These are phyloP conservation scores for Pseudogymnoascus sp. DNA, from an alignment of 2,329 filamentous ascomycete species.

Conservation along the genomic window DNA sequence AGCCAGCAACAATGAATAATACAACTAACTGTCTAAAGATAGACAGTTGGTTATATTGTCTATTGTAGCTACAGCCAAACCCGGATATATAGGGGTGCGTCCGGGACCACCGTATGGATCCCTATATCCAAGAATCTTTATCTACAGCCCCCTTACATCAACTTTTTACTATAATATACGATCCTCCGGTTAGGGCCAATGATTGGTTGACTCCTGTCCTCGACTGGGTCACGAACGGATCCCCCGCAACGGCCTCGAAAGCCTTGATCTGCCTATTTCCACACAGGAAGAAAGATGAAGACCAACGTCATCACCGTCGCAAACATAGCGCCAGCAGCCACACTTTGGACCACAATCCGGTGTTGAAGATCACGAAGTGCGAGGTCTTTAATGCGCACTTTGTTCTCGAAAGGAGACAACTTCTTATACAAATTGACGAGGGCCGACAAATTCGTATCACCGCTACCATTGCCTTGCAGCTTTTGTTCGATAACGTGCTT, in stretches of 20 bases:
- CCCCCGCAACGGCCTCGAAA: too few species aligned
- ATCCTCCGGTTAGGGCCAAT: not conserved
- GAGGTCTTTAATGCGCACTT: not conserved
- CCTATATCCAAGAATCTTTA: not conserved
- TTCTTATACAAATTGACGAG: not conserved
- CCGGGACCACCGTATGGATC: not conserved
- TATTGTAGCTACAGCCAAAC: not conserved
- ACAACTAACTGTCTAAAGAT: not conserved
- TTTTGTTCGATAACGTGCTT: constrained; percentile 16
- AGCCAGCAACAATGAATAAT: not conserved
- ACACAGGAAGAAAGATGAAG: not conserved
- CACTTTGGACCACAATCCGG: not conserved
- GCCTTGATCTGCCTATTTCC: not conserved
- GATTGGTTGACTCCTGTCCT: not conserved
- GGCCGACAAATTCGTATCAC: not conserved
- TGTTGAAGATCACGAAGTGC: not conserved
- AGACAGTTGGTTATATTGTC: not conserved
- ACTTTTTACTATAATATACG: not conserved
- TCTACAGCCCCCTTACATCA: not conserved
- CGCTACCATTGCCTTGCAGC: constrained; percentile 21
- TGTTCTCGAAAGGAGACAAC: not conserved
- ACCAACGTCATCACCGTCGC: constrained; percentile 11
- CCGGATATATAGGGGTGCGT: not conserved
- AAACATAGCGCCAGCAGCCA: not conserved
- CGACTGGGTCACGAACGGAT: not conserved